Conservation (phyloP, 2,329 filamentous ascomycete genomes). For the Cytospora chrysosperma region DNA sequence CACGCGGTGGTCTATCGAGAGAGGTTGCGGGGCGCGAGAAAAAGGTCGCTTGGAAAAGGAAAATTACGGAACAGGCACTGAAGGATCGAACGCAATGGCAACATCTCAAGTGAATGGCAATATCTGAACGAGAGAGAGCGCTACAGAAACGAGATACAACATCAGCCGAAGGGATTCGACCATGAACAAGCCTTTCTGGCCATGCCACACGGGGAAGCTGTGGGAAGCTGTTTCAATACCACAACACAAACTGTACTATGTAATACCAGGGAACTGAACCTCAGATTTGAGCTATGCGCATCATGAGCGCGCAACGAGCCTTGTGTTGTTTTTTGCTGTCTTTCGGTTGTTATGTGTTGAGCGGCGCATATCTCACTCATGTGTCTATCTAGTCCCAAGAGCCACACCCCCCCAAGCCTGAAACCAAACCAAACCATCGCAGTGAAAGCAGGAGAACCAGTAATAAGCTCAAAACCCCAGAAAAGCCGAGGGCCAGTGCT, state of each 20-base stretch:
- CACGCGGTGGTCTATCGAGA: background rate
- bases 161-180: background rate
- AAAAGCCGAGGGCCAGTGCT: conserved; percentile 19
- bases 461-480: conserved; percentile 12
- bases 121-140: background rate
- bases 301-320: background rate
- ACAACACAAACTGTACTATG: background rate
- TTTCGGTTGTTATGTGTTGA: conserved; percentile 18
- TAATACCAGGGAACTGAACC: conserved; percentile 3
- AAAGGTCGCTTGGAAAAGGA: background rate
- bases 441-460: conserved; percentile 13
- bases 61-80: background rate
- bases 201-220: too few species aligned
- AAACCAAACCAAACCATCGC: conserved; percentile 18
- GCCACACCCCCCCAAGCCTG: background rate
- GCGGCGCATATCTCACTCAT: conserved; percentile 18
- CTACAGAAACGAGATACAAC: background rate
- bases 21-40: background rate
- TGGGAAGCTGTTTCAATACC: background rate
- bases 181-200: background rate
- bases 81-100: background rate
- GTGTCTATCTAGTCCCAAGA: conserved; percentile 23
- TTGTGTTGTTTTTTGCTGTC: conserved; percentile 11
- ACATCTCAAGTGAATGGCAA: background rate
- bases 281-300: conserved; percentile 2